Evolutionary conservation across 2,329 filamentous ascomycete genomes (phyloP).

Genomic region (Botryotinia convoluta): DNA sequence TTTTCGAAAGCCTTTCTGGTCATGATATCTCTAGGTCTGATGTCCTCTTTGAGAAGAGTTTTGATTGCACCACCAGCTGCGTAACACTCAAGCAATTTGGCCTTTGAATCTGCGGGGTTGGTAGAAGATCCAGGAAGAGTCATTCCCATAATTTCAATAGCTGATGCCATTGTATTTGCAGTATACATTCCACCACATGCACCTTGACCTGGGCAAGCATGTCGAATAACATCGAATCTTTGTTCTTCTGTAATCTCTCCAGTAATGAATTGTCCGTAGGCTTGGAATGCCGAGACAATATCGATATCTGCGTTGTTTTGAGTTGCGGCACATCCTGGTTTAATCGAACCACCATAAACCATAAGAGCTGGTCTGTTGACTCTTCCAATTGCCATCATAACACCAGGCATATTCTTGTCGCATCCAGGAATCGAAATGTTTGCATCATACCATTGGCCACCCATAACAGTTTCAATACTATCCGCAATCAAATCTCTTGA

Average conservation of each 20-base stretch:
- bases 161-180: constrained; percentile 73
- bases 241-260: constrained; percentile 89
- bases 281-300: constrained; percentile 96
- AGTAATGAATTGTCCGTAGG: constrained; percentile 90
- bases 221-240: constrained; percentile 89
- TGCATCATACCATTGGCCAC: constrained; percentile 96
- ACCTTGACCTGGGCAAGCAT: constrained; percentile 82
- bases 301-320: constrained; percentile 77
- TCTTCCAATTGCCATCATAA: constrained; percentile 89
- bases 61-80: constrained; percentile 71
- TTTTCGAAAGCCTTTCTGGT: constrained; percentile 80
- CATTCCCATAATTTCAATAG: constrained; percentile 72
- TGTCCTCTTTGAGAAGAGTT: constrained; percentile 71
- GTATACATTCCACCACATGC: constrained; percentile 88
- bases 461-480: constrained; percentile 98
- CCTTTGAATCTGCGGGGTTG: constrained; percentile 70
- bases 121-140: constrained; percentile 80
- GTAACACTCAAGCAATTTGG: constrained; percentile 71
- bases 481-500: constrained; percentile 96
- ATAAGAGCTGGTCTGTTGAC: constrained; percentile 93
- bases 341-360: constrained; percentile 96
- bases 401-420: constrained; percentile 99
- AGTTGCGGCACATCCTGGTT: constrained; percentile 77
- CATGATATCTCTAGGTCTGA: constrained; percentile 73
- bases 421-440: constrained; percentile 97